A percentile compares a stretch with the other conserved stretches of the same genome.
phyloP scores from a whole-genome alignment of 164 flowering plant species.

The Aristolochia contorta region DNA sequence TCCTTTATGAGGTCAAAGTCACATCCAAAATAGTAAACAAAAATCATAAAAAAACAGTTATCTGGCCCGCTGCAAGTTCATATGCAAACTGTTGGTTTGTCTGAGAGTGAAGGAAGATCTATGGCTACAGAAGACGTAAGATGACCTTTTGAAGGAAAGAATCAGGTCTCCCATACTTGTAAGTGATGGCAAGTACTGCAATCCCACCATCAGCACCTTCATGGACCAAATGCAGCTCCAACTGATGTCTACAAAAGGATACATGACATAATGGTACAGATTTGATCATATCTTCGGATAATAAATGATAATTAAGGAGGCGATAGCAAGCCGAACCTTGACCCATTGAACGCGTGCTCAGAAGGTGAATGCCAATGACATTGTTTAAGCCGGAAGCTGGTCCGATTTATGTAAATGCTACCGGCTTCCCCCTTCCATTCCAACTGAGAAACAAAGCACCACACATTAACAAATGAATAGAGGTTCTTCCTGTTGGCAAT shows the following conservation, averaged over 20 bases:
- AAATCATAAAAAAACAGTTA: too few relatives aligned
- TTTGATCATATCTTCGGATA: neutral
- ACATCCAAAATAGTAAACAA: neutral
- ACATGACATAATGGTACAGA: neutral
- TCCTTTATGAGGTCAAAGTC: neutral
- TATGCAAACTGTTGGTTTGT: too few relatives aligned
- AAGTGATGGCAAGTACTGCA: slow-evolving; percentile 52
- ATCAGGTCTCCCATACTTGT: slow-evolving; percentile 47
- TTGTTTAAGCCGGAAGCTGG: slow-evolving; percentile 4
- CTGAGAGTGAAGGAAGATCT: too few relatives aligned
- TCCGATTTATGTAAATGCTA: slow-evolving; percentile 8
- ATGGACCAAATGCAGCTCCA: slow-evolving; percentile 64
- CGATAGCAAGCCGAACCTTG: slow-evolving; percentile 6
- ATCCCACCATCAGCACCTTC: slow-evolving; percentile 16
- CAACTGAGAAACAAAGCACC: slow-evolving; percentile 6
- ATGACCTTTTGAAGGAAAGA: slow-evolving; percentile 41
- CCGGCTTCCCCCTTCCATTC: slow-evolving; percentile 11
- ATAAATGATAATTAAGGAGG: neutral
- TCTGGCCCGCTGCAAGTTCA: too few relatives aligned
- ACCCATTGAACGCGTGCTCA: slow-evolving; percentile 14
- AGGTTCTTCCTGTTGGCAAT: neutral
- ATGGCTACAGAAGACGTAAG: neutral
- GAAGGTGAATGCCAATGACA: slow-evolving; percentile 17
- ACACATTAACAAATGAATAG: slow-evolving; percentile 1
- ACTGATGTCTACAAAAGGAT: slow-evolving; percentile 19